These are phyloP conservation scores for Coemansia sp. DNA, from an alignment of 192 early-diverging fungal genomes.

Conservation along the genomic window DNA sequence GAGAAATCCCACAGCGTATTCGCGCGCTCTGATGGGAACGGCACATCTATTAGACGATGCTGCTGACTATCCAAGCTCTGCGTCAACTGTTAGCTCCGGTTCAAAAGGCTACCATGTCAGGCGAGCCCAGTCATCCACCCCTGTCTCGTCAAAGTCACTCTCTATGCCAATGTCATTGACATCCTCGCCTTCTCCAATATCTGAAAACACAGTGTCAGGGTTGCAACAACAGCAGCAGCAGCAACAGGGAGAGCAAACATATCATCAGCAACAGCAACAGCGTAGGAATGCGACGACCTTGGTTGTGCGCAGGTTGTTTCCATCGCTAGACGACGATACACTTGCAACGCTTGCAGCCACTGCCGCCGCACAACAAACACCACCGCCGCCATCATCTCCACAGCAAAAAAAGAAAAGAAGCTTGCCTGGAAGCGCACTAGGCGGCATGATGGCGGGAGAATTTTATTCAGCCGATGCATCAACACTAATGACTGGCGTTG, in stretches of 20 bases:
- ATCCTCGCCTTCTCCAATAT: conserved; percentile 3
- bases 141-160: conserved; percentile 7
- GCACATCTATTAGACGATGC: not conserved
- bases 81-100: not conserved
- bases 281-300: conserved; percentile 27
- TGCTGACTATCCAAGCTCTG: not conserved
- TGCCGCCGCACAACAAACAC: conserved; percentile 9
- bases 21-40: conserved; percentile 45
- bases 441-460: not conserved
- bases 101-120: not conserved
- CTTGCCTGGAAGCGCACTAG: not conserved
- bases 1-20: conserved; percentile 49
- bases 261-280: not conserved
- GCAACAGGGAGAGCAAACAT: not conserved
- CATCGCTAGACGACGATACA: conserved; percentile 21
- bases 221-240: not conserved
- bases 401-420: conserved; percentile 2
- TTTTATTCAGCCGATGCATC: conserved; percentile 4
- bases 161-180: not conserved
- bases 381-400: conserved; percentile 7
- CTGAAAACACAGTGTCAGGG: not conserved
- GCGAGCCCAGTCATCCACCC: not conserved
- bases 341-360: conserved; percentile 13
- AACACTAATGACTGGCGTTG: not conserved
- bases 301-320: conserved; percentile 40